phyloP scores from a whole-genome alignment of 2,329 filamentous ascomycete species.

The Phialophora macrospora region DNA sequence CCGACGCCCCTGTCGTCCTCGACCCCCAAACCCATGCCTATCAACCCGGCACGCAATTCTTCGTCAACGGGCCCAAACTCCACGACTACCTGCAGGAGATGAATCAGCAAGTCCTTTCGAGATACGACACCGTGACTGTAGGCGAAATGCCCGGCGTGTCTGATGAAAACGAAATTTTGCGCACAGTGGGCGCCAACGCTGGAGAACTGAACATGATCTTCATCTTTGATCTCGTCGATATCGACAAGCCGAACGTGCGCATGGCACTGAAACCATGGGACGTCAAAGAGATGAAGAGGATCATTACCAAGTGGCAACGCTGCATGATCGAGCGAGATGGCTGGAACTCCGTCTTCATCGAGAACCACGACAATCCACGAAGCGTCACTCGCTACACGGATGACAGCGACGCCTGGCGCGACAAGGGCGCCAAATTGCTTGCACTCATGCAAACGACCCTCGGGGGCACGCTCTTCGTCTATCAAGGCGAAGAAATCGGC shows the following conservation, averaged over 20 bases:
- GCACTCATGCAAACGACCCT: constrained; percentile 50
- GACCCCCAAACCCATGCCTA: constrained; percentile 49
- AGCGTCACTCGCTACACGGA: constrained; percentile 56
- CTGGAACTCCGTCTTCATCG: constrained; percentile 59
- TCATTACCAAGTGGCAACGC: constrained; percentile 53
- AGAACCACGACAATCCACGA: constrained; percentile 61
- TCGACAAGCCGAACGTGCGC: constrained; percentile 42
- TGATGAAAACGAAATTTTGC: constrained; percentile 45
- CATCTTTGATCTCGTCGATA: constrained; percentile 47
- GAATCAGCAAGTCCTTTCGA: constrained; percentile 42
- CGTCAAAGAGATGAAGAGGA: constrained; percentile 49
- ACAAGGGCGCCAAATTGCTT: constrained; percentile 54
- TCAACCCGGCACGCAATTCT: constrained; percentile 54
- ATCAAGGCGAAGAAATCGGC: constrained; percentile 71
- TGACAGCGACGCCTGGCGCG: constrained; percentile 53
- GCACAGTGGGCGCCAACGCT: constrained; percentile 44
- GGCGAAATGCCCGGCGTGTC: constrained; percentile 49
- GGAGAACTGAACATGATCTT: constrained; percentile 50
- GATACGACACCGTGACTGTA: constrained; percentile 50
- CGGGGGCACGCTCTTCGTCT: constrained; percentile 69
- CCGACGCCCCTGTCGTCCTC: constrained; percentile 48
- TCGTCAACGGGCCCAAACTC: constrained; percentile 44
- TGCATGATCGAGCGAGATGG: constrained; percentile 56
- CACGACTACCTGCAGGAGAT: constrained; percentile 49
- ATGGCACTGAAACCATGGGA: constrained; percentile 47